Conservation (phyloP, 345 rosid species). For the Aquilaria yunnanensis region DNA sequence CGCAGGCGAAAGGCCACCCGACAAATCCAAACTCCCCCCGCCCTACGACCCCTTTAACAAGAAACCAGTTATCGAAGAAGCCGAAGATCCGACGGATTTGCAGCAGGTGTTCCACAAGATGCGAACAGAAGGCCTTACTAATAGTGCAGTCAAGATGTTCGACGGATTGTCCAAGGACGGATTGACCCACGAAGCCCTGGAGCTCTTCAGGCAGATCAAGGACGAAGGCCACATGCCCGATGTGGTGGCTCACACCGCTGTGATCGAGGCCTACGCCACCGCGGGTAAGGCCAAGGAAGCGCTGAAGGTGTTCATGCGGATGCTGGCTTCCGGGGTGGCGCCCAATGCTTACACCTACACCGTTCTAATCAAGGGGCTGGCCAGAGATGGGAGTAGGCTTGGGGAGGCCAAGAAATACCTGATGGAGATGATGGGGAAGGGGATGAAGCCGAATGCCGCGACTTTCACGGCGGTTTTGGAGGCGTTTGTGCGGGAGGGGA, state of each 20-base stretch:
- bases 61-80: constrained; percentile 37
- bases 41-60: constrained; percentile 62
- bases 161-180: constrained; percentile 81
- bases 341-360: constrained; percentile 73
- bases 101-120: constrained; percentile 62
- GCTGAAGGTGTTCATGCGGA: constrained; percentile 49
- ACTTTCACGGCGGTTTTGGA: constrained; percentile 50
- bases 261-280: constrained; percentile 63
- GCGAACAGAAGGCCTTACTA: constrained; percentile 44
- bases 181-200: constrained; percentile 61
- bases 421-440: constrained; percentile 61
- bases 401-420: constrained; percentile 43
- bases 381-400: constrained; percentile 26
- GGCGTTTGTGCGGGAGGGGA: constrained; percentile 37
- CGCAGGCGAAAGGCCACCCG: background rate
- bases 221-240: constrained; percentile 66
- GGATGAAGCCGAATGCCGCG: constrained; percentile 45
- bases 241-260: constrained; percentile 65
- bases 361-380: constrained; percentile 57
- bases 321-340: constrained; percentile 57
- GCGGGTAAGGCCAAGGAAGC: constrained; percentile 68
- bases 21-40: constrained; percentile 43
- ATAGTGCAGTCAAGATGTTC: constrained; percentile 76
- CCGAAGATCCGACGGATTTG: constrained; percentile 57
- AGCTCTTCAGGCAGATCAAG: constrained; percentile 64